Percentiles rank a stretch among this genome's conserved stretches.
Evolutionary conservation across 768 basidiomycete species (phyloP).

Genomic region (Suillus paluster): DNA sequence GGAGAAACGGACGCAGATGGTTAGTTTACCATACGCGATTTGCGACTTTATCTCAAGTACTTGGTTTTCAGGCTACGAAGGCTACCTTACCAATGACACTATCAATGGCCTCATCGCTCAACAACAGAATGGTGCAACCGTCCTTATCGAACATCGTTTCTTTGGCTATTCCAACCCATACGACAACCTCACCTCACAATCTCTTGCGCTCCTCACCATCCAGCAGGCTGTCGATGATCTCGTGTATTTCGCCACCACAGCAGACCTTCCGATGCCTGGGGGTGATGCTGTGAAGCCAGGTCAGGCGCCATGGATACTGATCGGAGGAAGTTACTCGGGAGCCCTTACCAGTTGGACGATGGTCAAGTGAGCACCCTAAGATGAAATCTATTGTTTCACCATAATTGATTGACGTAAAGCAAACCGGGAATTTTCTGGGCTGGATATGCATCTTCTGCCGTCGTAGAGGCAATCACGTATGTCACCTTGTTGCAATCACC

Average conservation of each 20-base stretch:
- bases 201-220: slow-evolving; percentile 64
- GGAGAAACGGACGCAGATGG: slow-evolving; percentile 63
- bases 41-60: not conserved
- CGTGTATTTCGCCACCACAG: slow-evolving; percentile 70
- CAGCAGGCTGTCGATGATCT: slow-evolving; percentile 78
- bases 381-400: not conserved
- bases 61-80: slow-evolving; percentile 31
- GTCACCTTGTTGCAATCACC: slow-evolving; percentile 19
- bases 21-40: slow-evolving; percentile 3
- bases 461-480: slow-evolving; percentile 50
- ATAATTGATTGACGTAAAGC: slow-evolving; percentile 20
- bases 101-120: slow-evolving; percentile 70
- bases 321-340: slow-evolving; percentile 49
- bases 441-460: slow-evolving; percentile 50
- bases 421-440: slow-evolving; percentile 45
- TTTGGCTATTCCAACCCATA: slow-evolving; percentile 76
- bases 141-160: slow-evolving; percentile 75
- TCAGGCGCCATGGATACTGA: slow-evolving; percentile 45
- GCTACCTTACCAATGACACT: slow-evolving; percentile 65
- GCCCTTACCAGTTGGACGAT: slow-evolving; percentile 67
- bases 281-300: slow-evolving; percentile 63
- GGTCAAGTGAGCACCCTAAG: slow-evolving; percentile 55
- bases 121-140: slow-evolving; percentile 62
- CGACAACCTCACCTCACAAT: slow-evolving; percentile 59
- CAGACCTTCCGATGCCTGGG: slow-evolving; percentile 66